Evolutionary conservation across 2,329 filamentous ascomycete species (phyloP).

Genomic region (Aureobasidium sp.): DNA sequence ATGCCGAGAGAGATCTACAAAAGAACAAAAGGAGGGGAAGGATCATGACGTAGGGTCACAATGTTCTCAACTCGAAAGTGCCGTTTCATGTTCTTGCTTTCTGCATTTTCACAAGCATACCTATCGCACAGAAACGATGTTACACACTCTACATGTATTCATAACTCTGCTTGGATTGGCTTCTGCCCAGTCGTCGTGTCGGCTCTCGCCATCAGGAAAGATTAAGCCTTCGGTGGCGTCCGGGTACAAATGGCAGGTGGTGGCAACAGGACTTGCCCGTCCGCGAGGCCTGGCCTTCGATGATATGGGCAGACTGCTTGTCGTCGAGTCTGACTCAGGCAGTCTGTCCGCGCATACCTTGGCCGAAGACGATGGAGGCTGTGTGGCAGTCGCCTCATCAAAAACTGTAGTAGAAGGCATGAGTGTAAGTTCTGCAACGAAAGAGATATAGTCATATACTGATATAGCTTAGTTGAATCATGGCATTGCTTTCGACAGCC

Average conservation of each 20-base stretch:
- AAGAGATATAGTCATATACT: neutral
- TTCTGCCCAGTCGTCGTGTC: neutral
- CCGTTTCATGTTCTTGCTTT: no score
- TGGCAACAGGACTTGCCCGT: slow-evolving; percentile 35
- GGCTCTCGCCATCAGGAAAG: neutral
- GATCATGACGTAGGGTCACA: no score
- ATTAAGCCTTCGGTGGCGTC: slow-evolving; percentile 30
- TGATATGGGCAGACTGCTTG: slow-evolving; percentile 37
- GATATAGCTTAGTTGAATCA: slow-evolving; percentile 34
- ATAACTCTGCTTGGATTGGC: neutral
- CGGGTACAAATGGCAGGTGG: slow-evolving; percentile 36
- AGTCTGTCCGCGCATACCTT: slow-evolving; percentile 32
- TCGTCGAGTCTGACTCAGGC: slow-evolving; percentile 31
- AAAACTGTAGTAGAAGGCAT: neutral
- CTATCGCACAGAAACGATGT: no score
- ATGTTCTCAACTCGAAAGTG: no score
- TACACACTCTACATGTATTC: no score
- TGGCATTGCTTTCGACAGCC: slow-evolving; percentile 30
- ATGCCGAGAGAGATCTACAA: no score
- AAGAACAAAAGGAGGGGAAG: no score
- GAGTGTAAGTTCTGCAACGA: neutral
- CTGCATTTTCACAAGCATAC: no score
- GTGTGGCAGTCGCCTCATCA: slow-evolving; percentile 7
- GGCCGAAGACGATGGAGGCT: slow-evolving; percentile 8
- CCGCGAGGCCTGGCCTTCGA: slow-evolving; percentile 44